Evolutionary conservation across 192 early-diverging fungal species (phyloP), one percentile per base, ranked within the genome.

Genomic region (Coemansia sp.): DNA sequence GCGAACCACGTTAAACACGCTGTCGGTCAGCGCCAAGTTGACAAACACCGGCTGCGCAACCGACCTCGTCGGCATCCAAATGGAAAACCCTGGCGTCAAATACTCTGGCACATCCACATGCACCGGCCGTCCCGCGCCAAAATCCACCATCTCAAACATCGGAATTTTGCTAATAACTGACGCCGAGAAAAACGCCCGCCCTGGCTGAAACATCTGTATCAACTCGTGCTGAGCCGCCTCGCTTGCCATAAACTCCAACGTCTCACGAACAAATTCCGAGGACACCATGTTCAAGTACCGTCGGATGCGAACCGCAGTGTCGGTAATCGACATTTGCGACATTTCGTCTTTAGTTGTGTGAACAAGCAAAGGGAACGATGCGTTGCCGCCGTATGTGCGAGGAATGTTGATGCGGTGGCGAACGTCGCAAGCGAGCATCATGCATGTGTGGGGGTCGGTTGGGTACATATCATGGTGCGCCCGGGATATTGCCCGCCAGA

Each of bases 401-500:
- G 70, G 59, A 5, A 65, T 17, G 2, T 55, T 58, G 19, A 69
- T 65, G 32, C 75, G 75, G 2, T 32, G 22, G 5, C 75, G 69
- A 23, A 76, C 43, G 17, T 76, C 75, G 58, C 75, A 76, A 14
- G 75, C 75, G 3, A 76, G 25, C 61, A 67, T 67, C 56, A 76
- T 63, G 24, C 75, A 76, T 3, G 75, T 68, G 22, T 67, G 23
- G 0, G 75, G 75, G 53, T 76, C 65, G 21, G n/a, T n/a, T 0
- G 69, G 75, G 10, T 56, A 21, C 1, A 60, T 3, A 2, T 4
- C 19, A 2, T 32, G 9, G 47, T 76, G 69, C 1, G 69, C 75
- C 2, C 75, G 75, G 19, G 75, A 52, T 23, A 72, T 68, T 15
- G 75, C 75, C 14, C 69, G 75, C 69, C 75, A 76, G 53, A 76